A percentile compares a stretch with the other conserved stretches of the same genome.
Evolutionary conservation across 2,329 filamentous ascomycete genomes (phyloP).

Genomic region (Graphiopsis chlorocephala): DNA sequence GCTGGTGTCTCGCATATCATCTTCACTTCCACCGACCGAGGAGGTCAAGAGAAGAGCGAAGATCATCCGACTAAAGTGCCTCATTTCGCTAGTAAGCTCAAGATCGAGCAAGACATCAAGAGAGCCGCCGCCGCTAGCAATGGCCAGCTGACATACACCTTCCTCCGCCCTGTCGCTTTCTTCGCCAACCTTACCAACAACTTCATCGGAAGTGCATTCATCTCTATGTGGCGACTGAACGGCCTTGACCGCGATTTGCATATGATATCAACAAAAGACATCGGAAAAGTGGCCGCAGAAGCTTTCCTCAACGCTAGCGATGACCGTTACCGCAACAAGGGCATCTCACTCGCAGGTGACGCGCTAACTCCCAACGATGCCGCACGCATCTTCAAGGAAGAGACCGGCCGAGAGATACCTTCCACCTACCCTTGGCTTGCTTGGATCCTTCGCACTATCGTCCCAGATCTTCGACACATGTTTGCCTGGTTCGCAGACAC

Average conservation of each 20-base stretch:
- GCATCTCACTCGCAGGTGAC: conserved; percentile 53
- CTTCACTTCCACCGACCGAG: conserved; percentile 52
- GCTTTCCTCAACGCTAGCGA: conserved; percentile 44
- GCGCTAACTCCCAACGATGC: conserved; percentile 50
- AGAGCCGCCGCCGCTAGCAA: conserved; percentile 23
- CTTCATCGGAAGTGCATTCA: conserved; percentile 50
- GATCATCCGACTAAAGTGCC: conserved; percentile 55
- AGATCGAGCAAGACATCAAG: conserved; percentile 56
- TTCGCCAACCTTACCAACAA: conserved; percentile 57
- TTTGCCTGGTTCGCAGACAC: conserved; percentile 49
- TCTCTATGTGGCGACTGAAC: conserved; percentile 40
- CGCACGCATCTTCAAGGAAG: conserved; percentile 45
- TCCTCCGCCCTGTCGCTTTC: conserved; percentile 62
- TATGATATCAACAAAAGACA: conserved; percentile 41
- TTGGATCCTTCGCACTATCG: conserved; percentile 22
- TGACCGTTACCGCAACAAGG: conserved; percentile 44
- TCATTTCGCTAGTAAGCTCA: conserved; percentile 61
- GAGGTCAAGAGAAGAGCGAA: conserved; percentile 53
- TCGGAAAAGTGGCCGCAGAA: conserved; percentile 51
- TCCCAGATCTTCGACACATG: conserved; percentile 36
- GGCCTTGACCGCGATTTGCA: conserved; percentile 30
- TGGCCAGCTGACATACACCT: conserved; percentile 57
- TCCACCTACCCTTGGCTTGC: conserved; percentile 32
- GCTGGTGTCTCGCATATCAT: conserved; percentile 59
- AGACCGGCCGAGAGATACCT: conserved; percentile 45